Conservation (phyloP, 2,329 filamentous ascomycete genomes). For the Aspergillus ibericus region DNA sequence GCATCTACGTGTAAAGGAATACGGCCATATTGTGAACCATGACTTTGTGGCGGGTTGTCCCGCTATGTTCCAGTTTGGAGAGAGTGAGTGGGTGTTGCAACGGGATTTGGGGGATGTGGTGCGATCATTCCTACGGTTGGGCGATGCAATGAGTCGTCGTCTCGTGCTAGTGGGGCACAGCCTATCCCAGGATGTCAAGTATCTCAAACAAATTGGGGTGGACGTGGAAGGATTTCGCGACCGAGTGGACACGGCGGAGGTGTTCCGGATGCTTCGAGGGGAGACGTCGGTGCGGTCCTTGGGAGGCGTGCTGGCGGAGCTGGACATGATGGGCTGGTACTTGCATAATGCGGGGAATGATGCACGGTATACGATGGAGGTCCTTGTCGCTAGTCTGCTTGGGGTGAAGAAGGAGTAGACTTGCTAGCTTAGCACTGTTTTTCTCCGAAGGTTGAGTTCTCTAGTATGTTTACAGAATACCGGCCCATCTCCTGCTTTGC, state of each 20-base stretch:
- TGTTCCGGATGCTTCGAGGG: conserved; percentile 66
- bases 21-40: conserved; percentile 64
- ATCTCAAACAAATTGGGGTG: conserved; percentile 66
- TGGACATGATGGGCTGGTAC: conserved; percentile 63
- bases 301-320: conserved; percentile 59
- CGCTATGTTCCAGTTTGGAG: conserved; percentile 70
- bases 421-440: background rate
- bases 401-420: background rate
- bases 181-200: conserved; percentile 64
- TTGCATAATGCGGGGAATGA: conserved; percentile 91
- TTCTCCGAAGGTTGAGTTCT: too few relatives aligned
- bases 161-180: conserved; percentile 81
- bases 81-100: conserved; percentile 56
- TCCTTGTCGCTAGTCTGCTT: conserved; percentile 59
- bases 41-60: conserved; percentile 72
- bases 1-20: conserved; percentile 76
- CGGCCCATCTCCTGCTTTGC: too few relatives aligned
- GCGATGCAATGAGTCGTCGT: conserved; percentile 46
- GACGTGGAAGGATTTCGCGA: conserved; percentile 55
- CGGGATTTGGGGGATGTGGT: conserved; percentile 49
- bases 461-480: too few relatives aligned
- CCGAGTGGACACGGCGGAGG: conserved; percentile 68
- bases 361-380: conserved; percentile 74
- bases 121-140: conserved; percentile 56
- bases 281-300: conserved; percentile 59